A percentile compares a stretch with the other conserved stretches of the same genome.
Evolutionary conservation across 140 eudicot species (phyloP).

Genomic region (Flaveria floridana): DNA sequence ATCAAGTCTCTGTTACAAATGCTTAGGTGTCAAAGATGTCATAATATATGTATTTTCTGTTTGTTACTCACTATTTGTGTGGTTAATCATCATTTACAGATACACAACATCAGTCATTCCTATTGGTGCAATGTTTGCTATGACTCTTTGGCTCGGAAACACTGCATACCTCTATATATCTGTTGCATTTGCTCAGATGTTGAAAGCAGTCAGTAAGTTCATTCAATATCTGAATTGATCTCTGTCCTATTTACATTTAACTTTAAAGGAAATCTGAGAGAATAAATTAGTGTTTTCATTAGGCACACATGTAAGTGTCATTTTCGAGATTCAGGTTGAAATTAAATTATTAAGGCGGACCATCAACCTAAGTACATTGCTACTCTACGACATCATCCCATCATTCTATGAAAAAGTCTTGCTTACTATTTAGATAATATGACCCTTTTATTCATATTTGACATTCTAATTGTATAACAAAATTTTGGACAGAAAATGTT

Average conservation of each 20-base stretch:
- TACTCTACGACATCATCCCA: neutral
- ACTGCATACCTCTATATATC: conserved; percentile 95
- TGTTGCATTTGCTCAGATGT: conserved; percentile 94
- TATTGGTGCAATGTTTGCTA: conserved; percentile 97
- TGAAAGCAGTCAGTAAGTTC: conserved; percentile 92
- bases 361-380: conserved; percentile 4
- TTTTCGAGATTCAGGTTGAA: neutral
- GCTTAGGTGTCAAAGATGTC: conserved; percentile 15
- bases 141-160: conserved; percentile 99
- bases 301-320: neutral
- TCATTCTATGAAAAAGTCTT: neutral
- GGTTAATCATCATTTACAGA: conserved; percentile 37
- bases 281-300: neutral
- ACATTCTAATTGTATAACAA: neutral
- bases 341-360: neutral
- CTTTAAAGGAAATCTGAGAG: neutral
- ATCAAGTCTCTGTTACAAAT: conserved; percentile 5
- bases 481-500: neutral
- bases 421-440: neutral
- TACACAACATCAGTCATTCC: conserved; percentile 83
- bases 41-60: neutral
- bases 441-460: neutral
- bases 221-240: neutral
- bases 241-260: neutral
- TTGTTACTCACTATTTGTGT: conserved; percentile 2